phyloP scores from a whole-genome alignment of 768 basidiomycete genomes.

The Lentinula boryana region DNA sequence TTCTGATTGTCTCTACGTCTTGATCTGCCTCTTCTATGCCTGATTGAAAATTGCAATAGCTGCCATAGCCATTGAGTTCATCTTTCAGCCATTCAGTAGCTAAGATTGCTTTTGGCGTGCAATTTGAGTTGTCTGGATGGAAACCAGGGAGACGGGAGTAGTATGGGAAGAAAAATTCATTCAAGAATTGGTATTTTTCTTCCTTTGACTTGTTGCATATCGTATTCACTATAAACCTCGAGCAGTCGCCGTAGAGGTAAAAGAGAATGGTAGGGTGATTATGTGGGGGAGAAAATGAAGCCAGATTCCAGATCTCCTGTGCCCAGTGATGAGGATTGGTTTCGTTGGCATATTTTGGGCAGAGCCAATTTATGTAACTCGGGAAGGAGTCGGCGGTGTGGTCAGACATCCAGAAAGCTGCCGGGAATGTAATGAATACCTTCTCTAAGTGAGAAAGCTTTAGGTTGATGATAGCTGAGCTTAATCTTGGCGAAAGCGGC shows the following conservation, averaged over 20 bases:
- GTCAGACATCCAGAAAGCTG: slow-evolving; percentile 13
- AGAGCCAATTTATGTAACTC: slow-evolving; percentile 13
- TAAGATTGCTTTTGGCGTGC: slow-evolving; percentile 10
- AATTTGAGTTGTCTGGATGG: slow-evolving; percentile 6
- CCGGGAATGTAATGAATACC: slow-evolving; percentile 16
- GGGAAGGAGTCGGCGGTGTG: slow-evolving; percentile 12
- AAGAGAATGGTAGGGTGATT: slow-evolving; percentile 16
- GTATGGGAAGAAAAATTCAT: slow-evolving; percentile 14
- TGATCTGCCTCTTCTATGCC: slow-evolving; percentile 13
- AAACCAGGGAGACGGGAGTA: slow-evolving; percentile 14
- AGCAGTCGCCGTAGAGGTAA: slow-evolving; percentile 15
- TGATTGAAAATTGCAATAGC: slow-evolving; percentile 16
- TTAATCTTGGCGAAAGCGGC: slow-evolving; percentile 10
- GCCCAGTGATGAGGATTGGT: slow-evolving; percentile 15
- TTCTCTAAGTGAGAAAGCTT: slow-evolving; percentile 16
- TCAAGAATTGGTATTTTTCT: slow-evolving; percentile 11
- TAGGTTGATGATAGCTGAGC: slow-evolving; percentile 11
- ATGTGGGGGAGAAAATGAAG: slow-evolving; percentile 14
- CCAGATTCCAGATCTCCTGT: slow-evolving; percentile 16
- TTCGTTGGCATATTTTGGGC: slow-evolving; percentile 12
- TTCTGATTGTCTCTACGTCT: slow-evolving; percentile 13
- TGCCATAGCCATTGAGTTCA: slow-evolving; percentile 12
- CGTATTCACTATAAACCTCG: slow-evolving; percentile 12
- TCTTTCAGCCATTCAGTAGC: slow-evolving; percentile 15
- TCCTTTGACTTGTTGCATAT: slow-evolving; percentile 11